Evolutionary conservation across 2,329 filamentous ascomycete genomes (phyloP).

Genomic region (Teratosphaeria viscida): DNA sequence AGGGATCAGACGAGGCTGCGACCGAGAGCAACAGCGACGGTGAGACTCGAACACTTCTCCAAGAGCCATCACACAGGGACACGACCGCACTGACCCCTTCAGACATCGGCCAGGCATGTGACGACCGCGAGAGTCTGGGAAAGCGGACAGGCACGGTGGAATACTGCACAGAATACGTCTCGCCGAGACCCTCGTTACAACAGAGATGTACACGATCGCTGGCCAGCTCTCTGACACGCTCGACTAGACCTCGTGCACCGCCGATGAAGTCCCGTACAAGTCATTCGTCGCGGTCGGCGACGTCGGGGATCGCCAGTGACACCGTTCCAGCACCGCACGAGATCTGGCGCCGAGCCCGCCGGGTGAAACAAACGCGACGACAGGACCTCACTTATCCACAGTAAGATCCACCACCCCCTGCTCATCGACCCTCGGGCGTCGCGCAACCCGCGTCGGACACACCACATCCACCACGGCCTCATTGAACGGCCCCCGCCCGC

Average conservation of each 20-base stretch:
- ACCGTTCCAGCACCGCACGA: conserved; percentile 44
- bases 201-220: conserved; percentile 50
- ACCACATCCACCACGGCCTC: background rate
- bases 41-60: background rate
- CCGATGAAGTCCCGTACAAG: conserved; percentile 6
- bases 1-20: too few relatives aligned
- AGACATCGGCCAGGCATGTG: too few relatives aligned
- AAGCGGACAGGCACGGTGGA: too few relatives aligned
- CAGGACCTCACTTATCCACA: background rate
- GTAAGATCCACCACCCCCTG: background rate
- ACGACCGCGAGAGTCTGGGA: too few relatives aligned
- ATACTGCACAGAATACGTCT: too few relatives aligned
- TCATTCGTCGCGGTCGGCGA: conserved; percentile 40
- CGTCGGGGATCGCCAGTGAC: conserved; percentile 40
- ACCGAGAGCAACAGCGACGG: background rate
- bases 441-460: background rate
- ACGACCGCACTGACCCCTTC: too few relatives aligned
- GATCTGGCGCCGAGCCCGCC: conserved; percentile 30
- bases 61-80: background rate
- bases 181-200: background rate
- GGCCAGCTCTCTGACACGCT: conserved; percentile 44
- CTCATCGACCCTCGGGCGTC: background rate
- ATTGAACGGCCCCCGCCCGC: background rate
- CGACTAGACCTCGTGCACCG: conserved; percentile 37
- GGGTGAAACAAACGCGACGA: background rate